Base-by-base conservation (phyloP, 352 stramenopile genomes). In the Phytophthora multivora region DNA sequence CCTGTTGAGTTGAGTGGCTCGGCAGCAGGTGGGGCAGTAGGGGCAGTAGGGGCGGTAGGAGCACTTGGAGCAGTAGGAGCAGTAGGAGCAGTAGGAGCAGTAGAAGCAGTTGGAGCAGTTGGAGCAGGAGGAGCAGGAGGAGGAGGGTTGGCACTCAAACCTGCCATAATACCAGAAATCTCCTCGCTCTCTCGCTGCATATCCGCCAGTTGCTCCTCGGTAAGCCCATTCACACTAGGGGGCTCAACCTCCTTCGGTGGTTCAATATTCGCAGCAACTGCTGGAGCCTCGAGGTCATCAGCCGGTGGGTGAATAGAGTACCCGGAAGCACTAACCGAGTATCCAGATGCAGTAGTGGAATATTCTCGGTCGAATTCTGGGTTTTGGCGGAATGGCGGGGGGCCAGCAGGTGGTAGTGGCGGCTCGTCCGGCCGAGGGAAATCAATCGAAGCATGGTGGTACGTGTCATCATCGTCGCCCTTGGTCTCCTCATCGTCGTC, bases 381-480 rank as follows among this genome's bases (percentile, higher is more conserved):
- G 23, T 76, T 76, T 60, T 76, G 67, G 43, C 58, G 35, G 43
- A 72, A 69, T 26, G 63, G 67, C 5, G 63, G 67, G 18, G 67
- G 51, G 3, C 63, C 59, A 56, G 38, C 51, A 58, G 58, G 57
- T n/a, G 63, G 67, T 19, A 69, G 48, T 21, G 59, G 62, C 0
- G 67, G 67, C 45, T 76, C 62, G 9, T 66, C 63, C 15, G 31
- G 36, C 8, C 15, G 45, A 59, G 49, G 38, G 7, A 46, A 19
- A 25, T 42, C 43, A 3, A 8, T 25, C 3, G 12, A n/a, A 5
- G 53, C 47, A 39, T 39, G 41, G n/a, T 56, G 36, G 6, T 48
- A 42, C 12, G 33, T 53, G 12, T 48, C 23, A 12, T 47, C 35
- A 3, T 59, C 47, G 2, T 60, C 45, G 5, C 28, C 31, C 28